Evolutionary conservation across 2,329 filamentous ascomycete genomes (phyloP).

Genomic region (Aspergillus neotritici): DNA sequence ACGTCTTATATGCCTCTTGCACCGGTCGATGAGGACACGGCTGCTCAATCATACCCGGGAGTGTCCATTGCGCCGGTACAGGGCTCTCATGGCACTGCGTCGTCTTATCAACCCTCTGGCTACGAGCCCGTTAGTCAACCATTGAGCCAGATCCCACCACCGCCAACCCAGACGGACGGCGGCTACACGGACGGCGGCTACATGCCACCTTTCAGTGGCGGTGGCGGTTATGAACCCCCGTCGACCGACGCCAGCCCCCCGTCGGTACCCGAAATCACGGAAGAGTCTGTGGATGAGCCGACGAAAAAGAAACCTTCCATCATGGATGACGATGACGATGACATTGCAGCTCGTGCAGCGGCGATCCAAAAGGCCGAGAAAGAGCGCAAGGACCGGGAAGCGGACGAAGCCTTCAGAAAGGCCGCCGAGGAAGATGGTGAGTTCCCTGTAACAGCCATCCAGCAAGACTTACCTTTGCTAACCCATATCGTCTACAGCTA

Average conservation of each 20-base stretch:
- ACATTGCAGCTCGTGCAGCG: slow-evolving; percentile 52
- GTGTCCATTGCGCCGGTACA: slow-evolving; percentile 12
- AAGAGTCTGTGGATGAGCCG: slow-evolving; percentile 51
- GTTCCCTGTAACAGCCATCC: slow-evolving; percentile 10
- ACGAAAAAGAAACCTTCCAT: slow-evolving; percentile 68
- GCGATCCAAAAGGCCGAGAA: slow-evolving; percentile 55
- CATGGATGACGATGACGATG: slow-evolving; percentile 71
- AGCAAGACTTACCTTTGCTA: slow-evolving; percentile 38
- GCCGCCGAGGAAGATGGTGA: slow-evolving; percentile 66
- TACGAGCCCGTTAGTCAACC: slow-evolving; percentile 19
- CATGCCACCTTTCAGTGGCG: slow-evolving; percentile 23
- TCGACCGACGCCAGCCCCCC: slow-evolving; percentile 31
- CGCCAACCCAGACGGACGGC: slow-evolving; percentile 18
- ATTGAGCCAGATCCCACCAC: slow-evolving; percentile 15
- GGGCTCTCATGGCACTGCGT: slow-evolving; percentile 22
- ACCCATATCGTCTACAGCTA: slow-evolving; percentile 36
- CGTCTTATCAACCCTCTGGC: slow-evolving; percentile 23
- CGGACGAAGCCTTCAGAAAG: slow-evolving; percentile 77
- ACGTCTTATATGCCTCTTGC: slow-evolving; percentile 35
- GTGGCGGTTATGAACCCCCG: slow-evolving; percentile 33
- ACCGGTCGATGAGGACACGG: slow-evolving; percentile 35
- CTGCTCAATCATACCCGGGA: slow-evolving; percentile 23
- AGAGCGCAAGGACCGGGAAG: slow-evolving; percentile 67
- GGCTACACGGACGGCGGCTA: slow-evolving; percentile 36
- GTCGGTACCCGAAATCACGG: slow-evolving; percentile 41